Conservation (phyloP, 352 stramenopile genomes). For the Phytopythium aichiense region DNA sequence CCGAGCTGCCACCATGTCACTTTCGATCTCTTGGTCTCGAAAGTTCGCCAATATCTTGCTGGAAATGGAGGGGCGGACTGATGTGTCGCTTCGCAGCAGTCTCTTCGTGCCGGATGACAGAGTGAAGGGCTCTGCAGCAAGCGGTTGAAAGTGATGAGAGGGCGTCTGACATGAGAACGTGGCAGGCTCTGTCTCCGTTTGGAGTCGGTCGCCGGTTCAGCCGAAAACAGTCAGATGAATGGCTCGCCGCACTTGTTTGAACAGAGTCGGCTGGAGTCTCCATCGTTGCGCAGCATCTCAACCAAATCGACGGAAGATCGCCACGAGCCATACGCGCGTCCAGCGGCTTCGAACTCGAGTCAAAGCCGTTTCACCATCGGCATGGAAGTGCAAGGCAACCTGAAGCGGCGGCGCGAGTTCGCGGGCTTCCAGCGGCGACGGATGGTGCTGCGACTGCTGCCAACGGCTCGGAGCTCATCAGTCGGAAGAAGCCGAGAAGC, state of each 20-base stretch:
- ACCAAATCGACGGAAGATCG: not conserved
- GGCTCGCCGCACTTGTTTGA: not conserved
- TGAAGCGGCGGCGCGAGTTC: not conserved
- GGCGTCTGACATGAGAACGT: not conserved
- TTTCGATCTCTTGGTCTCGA: not conserved
- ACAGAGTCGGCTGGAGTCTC: not conserved
- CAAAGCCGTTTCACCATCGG: not conserved
- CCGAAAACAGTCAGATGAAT: not conserved
- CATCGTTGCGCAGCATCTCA: too few relatives aligned
- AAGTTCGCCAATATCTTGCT: not conserved
- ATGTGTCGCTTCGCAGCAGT: not conserved
- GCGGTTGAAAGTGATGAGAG: not conserved
- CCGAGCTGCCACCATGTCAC: not conserved
- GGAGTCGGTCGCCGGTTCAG: not conserved
- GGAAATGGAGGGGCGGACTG: not conserved
- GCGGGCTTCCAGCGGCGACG: not conserved
- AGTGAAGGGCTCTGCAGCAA: not conserved
- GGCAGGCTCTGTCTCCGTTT: too few relatives aligned
- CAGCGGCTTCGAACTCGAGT: too few relatives aligned
- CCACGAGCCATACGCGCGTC: not conserved
- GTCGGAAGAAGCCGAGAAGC: not conserved
- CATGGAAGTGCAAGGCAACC: not conserved
- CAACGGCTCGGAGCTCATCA: not conserved
- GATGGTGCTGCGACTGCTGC: not conserved
- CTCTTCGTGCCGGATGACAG: not conserved